phyloP scores from a whole-genome alignment of 2,329 filamentous ascomycete genomes.

The Penicillium occitanis region DNA sequence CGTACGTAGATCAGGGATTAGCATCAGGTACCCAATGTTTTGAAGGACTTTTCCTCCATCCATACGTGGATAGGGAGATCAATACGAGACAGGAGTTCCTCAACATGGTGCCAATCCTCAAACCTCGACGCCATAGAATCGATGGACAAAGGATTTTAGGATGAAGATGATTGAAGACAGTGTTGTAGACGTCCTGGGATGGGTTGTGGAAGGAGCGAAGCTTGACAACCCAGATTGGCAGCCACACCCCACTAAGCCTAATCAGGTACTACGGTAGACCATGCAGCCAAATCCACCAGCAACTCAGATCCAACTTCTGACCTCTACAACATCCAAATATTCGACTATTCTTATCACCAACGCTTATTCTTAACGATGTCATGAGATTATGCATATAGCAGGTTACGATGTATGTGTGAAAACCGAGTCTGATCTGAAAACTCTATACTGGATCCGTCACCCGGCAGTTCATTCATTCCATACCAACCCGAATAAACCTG shows the following conservation, averaged over 20 bases:
- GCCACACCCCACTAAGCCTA: not conserved
- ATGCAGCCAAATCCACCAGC: not conserved
- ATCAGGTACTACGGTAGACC: not conserved
- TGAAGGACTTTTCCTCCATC: not conserved
- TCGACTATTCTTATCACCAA: not conserved
- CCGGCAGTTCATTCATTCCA: not conserved
- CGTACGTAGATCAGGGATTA: not conserved
- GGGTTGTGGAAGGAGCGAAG: not conserved
- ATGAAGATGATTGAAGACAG: not conserved
- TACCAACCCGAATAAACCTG: not conserved
- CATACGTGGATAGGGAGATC: not conserved
- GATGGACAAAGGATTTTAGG: not conserved
- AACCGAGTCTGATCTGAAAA: not conserved
- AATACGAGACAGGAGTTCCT: not conserved
- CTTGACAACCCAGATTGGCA: not conserved
- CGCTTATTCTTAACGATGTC: not conserved
- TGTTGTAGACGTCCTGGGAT: not conserved
- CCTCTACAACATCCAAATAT: not conserved
- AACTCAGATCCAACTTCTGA: not conserved
- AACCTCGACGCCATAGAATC: not conserved
- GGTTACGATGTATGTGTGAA: not conserved
- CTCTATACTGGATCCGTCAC: not conserved
- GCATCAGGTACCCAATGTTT: not conserved
- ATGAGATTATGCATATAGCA: not conserved
- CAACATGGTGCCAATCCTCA: not conserved